phyloP scores from a whole-genome alignment of 257 asterid species.

The Solanum stenotomum region DNA sequence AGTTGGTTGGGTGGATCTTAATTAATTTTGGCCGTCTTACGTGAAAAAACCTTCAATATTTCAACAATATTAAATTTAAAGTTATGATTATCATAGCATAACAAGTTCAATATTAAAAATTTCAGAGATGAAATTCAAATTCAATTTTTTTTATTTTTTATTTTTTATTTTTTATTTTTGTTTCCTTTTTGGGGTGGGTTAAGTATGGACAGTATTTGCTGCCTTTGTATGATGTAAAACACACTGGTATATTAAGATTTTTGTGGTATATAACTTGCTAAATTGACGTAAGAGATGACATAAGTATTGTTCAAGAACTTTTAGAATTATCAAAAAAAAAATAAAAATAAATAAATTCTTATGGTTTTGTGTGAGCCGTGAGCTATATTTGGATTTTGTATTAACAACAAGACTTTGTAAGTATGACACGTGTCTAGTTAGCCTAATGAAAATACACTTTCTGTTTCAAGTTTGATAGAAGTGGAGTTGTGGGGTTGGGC shows the following conservation, averaged over 20 bases:
- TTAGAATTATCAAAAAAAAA: not conserved
- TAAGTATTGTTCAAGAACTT: not conserved
- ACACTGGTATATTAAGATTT: not conserved
- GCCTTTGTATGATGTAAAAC: not conserved
- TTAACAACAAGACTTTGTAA: not conserved
- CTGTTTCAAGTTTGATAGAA: not conserved
- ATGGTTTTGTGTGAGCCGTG: not conserved
- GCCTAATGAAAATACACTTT: not conserved
- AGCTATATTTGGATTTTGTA: not conserved
- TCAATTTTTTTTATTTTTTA: too few species aligned
- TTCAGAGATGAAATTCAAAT: not conserved
- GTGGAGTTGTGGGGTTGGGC: not conserved
- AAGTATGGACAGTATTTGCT: not conserved
- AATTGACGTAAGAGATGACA: conserved; percentile 3
- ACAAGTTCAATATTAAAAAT: not conserved
- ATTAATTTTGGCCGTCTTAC: not conserved
- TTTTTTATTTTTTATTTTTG: not conserved
- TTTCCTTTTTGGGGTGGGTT: not conserved
- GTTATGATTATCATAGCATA: not conserved
- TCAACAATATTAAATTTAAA: not conserved
- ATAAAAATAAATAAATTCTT: not conserved
- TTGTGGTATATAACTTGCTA: not conserved
- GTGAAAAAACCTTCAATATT: not conserved
- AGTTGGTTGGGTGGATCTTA: not conserved
- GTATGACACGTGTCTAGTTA: not conserved